Conservation (phyloP, 2,329 filamentous ascomycete genomes). For the Metarhizium album region DNA sequence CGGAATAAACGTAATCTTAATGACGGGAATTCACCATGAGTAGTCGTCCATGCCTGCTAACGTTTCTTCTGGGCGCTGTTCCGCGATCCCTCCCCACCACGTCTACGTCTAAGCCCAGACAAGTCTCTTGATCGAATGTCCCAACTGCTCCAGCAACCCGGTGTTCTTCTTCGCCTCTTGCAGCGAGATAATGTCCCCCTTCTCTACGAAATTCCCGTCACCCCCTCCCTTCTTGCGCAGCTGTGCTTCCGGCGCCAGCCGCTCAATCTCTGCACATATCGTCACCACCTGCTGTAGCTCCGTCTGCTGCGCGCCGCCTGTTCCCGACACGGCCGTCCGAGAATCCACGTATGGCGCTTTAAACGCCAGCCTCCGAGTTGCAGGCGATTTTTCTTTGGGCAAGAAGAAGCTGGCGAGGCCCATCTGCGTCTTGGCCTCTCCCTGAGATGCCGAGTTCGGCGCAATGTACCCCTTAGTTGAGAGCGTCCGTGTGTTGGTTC, state of each 20-base stretch:
- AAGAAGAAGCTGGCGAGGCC: conserved; percentile 33
- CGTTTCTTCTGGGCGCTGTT: background rate
- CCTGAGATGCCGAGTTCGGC: conserved; percentile 14
- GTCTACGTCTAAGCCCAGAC: conserved; percentile 56
- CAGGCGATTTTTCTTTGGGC: conserved; percentile 21
- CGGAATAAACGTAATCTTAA: background rate
- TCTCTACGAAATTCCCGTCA: conserved; percentile 38
- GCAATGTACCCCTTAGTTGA: conserved; percentile 35
- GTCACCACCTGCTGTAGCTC: conserved; percentile 47
- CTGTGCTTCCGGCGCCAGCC: conserved; percentile 45
- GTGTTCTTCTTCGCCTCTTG: conserved; percentile 81
- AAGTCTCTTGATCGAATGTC: conserved; percentile 85
- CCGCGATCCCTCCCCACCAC: too few species aligned
- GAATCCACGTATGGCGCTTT: conserved; percentile 45
- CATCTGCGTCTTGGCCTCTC: conserved; percentile 16
- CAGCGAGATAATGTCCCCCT: conserved; percentile 67
- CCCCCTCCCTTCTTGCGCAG: conserved; percentile 30
- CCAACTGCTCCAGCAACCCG: conserved; percentile 73
- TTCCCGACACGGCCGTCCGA: conserved; percentile 41
- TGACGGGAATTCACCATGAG: background rate
- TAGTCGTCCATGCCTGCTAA: background rate
- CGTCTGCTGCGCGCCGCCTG: conserved; percentile 32
- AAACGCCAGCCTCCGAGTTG: conserved; percentile 37
- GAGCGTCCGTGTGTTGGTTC: conserved; percentile 79
- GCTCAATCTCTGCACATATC: conserved; percentile 68